Evolutionary conservation across 1,284 basidiomycete genomes (phyloP), one percentile per base, ranked within the genome.

Genomic region (Ceratorhiza oryzae-sativae): DNA sequence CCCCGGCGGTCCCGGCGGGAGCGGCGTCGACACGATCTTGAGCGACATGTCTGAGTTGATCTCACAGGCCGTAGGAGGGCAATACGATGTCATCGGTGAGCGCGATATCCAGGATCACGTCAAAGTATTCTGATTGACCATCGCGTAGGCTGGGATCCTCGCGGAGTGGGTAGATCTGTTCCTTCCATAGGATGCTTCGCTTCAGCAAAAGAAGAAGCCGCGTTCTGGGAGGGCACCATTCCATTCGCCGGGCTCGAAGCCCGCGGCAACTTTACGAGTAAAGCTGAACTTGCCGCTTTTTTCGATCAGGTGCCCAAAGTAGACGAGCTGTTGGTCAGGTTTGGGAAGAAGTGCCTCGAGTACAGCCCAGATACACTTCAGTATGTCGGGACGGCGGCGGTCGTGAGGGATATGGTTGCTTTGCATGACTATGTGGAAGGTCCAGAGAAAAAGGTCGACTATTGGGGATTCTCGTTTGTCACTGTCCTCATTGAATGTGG

Each of bases 381-480:
- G 36, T 39, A 39, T 39, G 36, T 39, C 8, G 36, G 36, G 8
- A 55, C 62, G 15, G 48, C 62, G n/a, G 62, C 62, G 9, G 59
- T 61, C 3, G 72, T 73, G 6, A 18, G 72, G 2, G 75, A 75
- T 68, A 51, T 75, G 59, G 68, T 75, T 2, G 55, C 75, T 20
- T 12, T 76, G 8, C 49, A 72, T 5, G 75, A 76, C 34, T 61
- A 46, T n/a, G 12, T 76, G 18, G 75, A 73, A 20, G 73, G 74
- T 3, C 23, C 65, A 36, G 51, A 56, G 10, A 72, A 70, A 25
- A 51, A 46, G 1, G 34, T 76, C 10, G 68, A 75, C 39, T 75
- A 72, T 36, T 76, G 71, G 62, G 75, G 74, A 9, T 55, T 73
- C 46, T 74, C 73, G 73, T 75, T 13, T 67, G 70, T 36, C 6